Base-by-base conservation (phyloP, 257 asterid genomes). In the Eustoma russellianum region DNA sequence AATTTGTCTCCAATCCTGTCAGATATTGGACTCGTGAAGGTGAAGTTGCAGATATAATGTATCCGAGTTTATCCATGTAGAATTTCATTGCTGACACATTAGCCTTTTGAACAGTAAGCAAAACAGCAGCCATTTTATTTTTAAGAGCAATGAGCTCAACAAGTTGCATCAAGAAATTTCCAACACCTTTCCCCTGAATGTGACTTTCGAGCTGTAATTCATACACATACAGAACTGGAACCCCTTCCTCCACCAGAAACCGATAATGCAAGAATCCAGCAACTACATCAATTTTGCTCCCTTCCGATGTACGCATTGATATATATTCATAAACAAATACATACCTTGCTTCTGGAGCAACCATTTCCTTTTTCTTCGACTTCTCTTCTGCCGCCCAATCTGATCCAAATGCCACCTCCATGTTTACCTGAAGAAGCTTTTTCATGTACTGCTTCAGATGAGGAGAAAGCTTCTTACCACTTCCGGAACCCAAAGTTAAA, bases 341-440 rank as follows among this genome's bases (percentile, higher is more conserved):
- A 71, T 91, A 91, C 17, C 68, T 82, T 57, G 97, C 94, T 59
- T 82, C 95, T 40, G 66, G 66, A 41, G 95, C 70, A 49, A 74
- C 81, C 97, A 87, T 91, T 69, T 87, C 95, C 74, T 79, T 77
- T 28, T 82, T 80, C 72, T 87, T 91, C 65, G 70, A 77, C 76
- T 81, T 91, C 74, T 91, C 94, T 73, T 91, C 97, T 55, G 66
- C 52, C 13, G 85, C 77, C 98, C 98, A 91, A 72, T 87, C 93
- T n/a, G 75, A 62, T 56, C 94, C 95, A 80, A 68, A 87, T 40
- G 78, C 78, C 15, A n/a, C 83, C 78, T 82, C 89, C 97, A 91
- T 91, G 62, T 91, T 91, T 74, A 89, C 95, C 96, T 80, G 84
- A 33, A 91, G 93, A 59, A 91, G 98, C 55, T 66, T 56, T 64